Evolutionary conservation across 352 stramenopile species (phyloP).

Genomic region (Blastocystis sp.): DNA sequence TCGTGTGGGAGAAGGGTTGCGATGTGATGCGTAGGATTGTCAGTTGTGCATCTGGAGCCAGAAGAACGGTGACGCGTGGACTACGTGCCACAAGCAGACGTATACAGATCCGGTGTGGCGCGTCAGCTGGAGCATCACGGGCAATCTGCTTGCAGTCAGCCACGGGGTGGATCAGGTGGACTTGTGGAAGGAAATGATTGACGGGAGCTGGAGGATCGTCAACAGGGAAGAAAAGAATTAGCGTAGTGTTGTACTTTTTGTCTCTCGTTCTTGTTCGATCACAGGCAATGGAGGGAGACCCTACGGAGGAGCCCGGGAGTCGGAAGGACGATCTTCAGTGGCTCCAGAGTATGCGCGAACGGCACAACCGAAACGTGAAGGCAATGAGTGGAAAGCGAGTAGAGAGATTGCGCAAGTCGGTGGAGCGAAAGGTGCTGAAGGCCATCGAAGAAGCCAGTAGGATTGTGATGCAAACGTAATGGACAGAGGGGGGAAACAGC

Average conservation of each 20-base stretch:
- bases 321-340: background rate
- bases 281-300: background rate
- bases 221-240: background rate
- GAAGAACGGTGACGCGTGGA: conserved; percentile 74
- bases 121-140: conserved; percentile 95
- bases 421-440: background rate
- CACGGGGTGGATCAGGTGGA: conserved; percentile 92
- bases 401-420: background rate
- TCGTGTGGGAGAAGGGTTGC: background rate
- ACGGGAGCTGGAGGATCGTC: conserved; percentile 84
- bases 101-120: conserved; percentile 95
- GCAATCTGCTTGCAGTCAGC: conserved; percentile 93
- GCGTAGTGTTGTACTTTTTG: background rate
- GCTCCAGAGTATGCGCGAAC: background rate
- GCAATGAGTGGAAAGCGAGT: conserved; percentile 17
- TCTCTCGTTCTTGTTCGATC: background rate
- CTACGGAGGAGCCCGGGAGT: background rate
- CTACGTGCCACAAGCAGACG: conserved; percentile 80
- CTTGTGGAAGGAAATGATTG: conserved; percentile 94
- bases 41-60: conserved; percentile 89
- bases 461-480: background rate
- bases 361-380: conserved; percentile 5
- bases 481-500: background rate
- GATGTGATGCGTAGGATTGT: conserved; percentile 75
- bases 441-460: background rate